Evolutionary conservation across 768 basidiomycete genomes (phyloP).

Genomic region (Auriscalpium microsporum): DNA sequence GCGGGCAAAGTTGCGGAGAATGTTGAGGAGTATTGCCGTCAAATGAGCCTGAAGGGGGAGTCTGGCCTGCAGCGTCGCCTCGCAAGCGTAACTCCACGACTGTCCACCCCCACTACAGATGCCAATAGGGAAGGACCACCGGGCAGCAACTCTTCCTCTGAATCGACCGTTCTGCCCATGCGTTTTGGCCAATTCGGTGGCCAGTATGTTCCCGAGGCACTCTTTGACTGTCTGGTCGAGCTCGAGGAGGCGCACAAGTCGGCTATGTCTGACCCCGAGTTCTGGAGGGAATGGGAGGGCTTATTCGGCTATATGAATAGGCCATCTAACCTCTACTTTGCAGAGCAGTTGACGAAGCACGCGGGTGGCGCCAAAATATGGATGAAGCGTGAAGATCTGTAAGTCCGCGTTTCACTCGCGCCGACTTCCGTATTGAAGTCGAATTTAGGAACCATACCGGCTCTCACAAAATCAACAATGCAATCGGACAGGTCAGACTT

Average conservation of each 20-base stretch:
- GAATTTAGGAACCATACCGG: slow-evolving; percentile 84
- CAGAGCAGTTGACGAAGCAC: slow-evolving; percentile 82
- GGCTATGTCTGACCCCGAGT: slow-evolving; percentile 81
- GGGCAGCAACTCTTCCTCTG: slow-evolving; percentile 24
- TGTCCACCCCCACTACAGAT: slow-evolving; percentile 25
- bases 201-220: slow-evolving; percentile 92
- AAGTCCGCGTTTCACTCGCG: slow-evolving; percentile 2
- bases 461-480: slow-evolving; percentile 99
- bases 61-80: slow-evolving; percentile 11
- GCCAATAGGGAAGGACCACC: slow-evolving; percentile 23
- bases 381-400: slow-evolving; percentile 95
- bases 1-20: slow-evolving; percentile 37
- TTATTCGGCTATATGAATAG: slow-evolving; percentile 93
- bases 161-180: slow-evolving; percentile 50
- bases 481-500: slow-evolving; percentile 75
- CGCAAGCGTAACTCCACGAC: slow-evolving; percentile 23
- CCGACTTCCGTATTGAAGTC: slow-evolving; percentile 1
- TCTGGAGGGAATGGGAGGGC: slow-evolving; percentile 86
- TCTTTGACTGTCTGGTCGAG: slow-evolving; percentile 89
- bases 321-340: slow-evolving; percentile 85
- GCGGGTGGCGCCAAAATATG: slow-evolving; percentile 94
- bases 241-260: slow-evolving; percentile 84
- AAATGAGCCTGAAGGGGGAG: slow-evolving; percentile 46
- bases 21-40: slow-evolving; percentile 68
- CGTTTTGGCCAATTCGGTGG: slow-evolving; percentile 96